Evolutionary conservation across 2,329 filamentous ascomycete genomes (phyloP), one percentile per base, ranked within the genome.

Genomic region (Hymenoscyphus repandus): DNA sequence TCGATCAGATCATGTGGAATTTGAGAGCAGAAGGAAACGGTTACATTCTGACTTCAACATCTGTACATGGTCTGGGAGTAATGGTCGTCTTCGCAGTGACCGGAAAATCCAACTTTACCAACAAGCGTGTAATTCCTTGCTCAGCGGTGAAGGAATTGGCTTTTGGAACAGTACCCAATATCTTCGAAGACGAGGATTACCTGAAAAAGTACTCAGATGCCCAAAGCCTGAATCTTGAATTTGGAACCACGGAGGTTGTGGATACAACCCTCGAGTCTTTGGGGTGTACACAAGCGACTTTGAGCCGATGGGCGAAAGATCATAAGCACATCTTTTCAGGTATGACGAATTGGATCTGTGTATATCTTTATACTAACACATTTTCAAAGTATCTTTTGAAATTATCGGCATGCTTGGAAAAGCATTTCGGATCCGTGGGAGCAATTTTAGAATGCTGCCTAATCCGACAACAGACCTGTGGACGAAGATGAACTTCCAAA

Each of bases 331-430:
- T 65, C 18, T 66, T 64, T 43, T 64, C 64, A 7, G 51, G 64
- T 62, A 50, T 27, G 46, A 20, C 5, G 7, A 5, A 10, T 12
- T 18, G 22, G n/a, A 13, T 5, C 6, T 5, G 13, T 10, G 30
- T 20, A 15, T 15, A n/a, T 1, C 27, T 2, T 31, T 4, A 9
- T 18, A 13, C 34, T 40, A 45, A 52, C 32, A 2, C 11, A 6
- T 10, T 6, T 20, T 15, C 4, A 27, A 4, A 48, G 78, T 82
- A 0, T 72, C 76, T 0, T 82, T 82, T 45, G 79, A 82, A 58
- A 70, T 82, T 0, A 62, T 80, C 2, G 79, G 77, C n/a, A 82
- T 82, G 78, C 64, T 82, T 1, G 71, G 72, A 40, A 70, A 71
- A 22, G 72, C 71, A 0, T 67, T 80, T 18, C 75, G 79, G 47